Evolutionary conservation across 768 basidiomycete species (phyloP), one percentile per base, ranked within the genome.

Genomic region (Mycena epipterygia): DNA sequence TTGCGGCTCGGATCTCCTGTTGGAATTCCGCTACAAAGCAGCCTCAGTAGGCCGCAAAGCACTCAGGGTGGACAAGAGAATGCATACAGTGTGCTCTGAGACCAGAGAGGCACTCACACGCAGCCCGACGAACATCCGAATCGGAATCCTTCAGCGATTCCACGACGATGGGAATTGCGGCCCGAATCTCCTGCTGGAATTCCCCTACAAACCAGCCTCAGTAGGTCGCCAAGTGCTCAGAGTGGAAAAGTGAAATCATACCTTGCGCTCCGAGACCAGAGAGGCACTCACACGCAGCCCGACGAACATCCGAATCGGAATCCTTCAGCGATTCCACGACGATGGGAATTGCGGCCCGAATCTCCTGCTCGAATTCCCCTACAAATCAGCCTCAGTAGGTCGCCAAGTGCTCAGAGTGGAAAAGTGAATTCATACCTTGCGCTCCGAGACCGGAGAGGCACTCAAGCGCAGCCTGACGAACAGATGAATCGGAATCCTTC

Each of bases 241-340:
- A 48, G 19, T 11, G 7, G 46, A 16, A 8, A 8, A 39, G 16
- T 8, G 30, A 55, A 33, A 35, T 8, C 14, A 29, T 37, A 55
- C 53, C 53, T 55, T 55, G 53, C 35, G 53, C 30, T 55, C 53
- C 53, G 21, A 55, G 53, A 33, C 35, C 8, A n/a, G 55, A 13
- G 29, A 57, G 35, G 37, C 35, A 39, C n/a, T 37, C 7, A 27
- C 37, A 5, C 25, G 55, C 37, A 30, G 55, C 55, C 37, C 16
- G 12, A 25, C 35, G 33, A 57, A 57, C 35, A 39, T 37, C 7
- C 21, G 7, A 2, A 27, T 57, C n/a, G 14, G 33, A 13, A 37
- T 55, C 53, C 53, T 55, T 21, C 33, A 35, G 11, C 21, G 5
- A 35, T 55, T 55, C 32, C 53, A 55, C n/a, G 53, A 55, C 55